Evolutionary conservation across 2,329 filamentous ascomycete genomes (phyloP), one percentile per base, ranked within the genome.

Genomic region (Colletotrichum tanaceti): DNA sequence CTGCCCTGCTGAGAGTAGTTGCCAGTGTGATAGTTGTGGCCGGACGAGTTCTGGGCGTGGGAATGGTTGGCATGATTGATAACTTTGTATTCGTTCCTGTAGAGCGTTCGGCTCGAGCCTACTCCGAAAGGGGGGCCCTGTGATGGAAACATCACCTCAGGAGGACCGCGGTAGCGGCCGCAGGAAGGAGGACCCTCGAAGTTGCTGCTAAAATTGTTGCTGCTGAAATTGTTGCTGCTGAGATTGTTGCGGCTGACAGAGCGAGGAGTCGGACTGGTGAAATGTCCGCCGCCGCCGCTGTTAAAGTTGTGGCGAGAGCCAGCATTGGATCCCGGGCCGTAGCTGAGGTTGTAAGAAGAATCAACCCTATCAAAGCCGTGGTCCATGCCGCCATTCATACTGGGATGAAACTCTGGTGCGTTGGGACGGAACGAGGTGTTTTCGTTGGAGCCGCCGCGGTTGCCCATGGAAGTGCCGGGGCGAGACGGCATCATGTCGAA

Each of bases 341-440:
- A 58, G 35, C 47, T 39, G 22, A 63, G 43, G 54, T 49, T 67
- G 57, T 57, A 55, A 32, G 61, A 71, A 39, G 62, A 35, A 61
- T 61, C 65, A 24, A 44, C 35, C 22, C 57, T 60, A 22, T 60
- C 52, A 20, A 46, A 58, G 32, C 38, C 5, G 9, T 47, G 43
- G 32, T 47, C 52, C 22, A 49, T 58, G n/a, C n/a, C 10, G 22
- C 53, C 67, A 20, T 39, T 47, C 32, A 63, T 67, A 67, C 71
- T 63, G 16, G 76, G 77, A 32, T 75, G 77, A 32, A 78, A 77
- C 62, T 80, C 78, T 5, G 75, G 72, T n/a, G 75, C 77, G 41
- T 73, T 76, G 41, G 77, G 74, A 10, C 77, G 74, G 69, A 79
- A 81, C 70, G 71, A 32, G 71, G 65, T 4, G 13, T 67, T 54